These are phyloP conservation scores for Panus rudis DNA, from an alignment of 768 basidiomycete genomes.

Conservation along the genomic window DNA sequence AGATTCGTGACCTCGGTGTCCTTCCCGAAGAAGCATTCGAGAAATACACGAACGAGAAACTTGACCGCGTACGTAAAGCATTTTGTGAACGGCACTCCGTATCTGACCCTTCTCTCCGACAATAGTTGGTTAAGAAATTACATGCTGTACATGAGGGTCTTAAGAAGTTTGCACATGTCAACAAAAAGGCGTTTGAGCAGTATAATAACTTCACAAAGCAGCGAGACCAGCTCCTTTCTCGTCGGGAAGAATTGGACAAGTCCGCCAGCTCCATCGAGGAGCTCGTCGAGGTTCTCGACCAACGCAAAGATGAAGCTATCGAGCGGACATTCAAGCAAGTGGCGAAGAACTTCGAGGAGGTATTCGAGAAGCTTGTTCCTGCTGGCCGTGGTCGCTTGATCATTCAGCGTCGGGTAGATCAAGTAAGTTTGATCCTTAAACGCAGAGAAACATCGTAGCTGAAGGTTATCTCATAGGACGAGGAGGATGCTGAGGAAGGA, in stretches of 20 bases:
- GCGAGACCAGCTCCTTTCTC: slow-evolving; percentile 80
- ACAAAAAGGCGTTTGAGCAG: slow-evolving; percentile 99
- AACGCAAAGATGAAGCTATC: slow-evolving; percentile 97
- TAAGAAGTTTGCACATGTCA: slow-evolving; percentile 96
- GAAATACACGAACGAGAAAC: slow-evolving; percentile 83
- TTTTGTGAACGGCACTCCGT: background rate
- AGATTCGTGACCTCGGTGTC: slow-evolving; percentile 93
- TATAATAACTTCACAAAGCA: slow-evolving; percentile 98
- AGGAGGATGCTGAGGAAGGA: slow-evolving; percentile 63
- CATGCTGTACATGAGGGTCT: slow-evolving; percentile 87
- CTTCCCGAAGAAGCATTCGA: slow-evolving; percentile 96
- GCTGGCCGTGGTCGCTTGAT: slow-evolving; percentile 87
- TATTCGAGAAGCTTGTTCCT: slow-evolving; percentile 94
- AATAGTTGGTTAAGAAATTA: slow-evolving; percentile 86
- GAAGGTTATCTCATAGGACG: slow-evolving; percentile 40
- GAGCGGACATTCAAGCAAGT: slow-evolving; percentile 98
- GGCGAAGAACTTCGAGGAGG: slow-evolving; percentile 93
- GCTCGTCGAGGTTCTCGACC: slow-evolving; percentile 88
- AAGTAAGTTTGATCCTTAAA: slow-evolving; percentile 37
- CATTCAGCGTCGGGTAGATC: slow-evolving; percentile 87
- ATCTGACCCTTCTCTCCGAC: background rate
- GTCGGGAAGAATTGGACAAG: slow-evolving; percentile 86
- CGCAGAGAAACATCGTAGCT: background rate
- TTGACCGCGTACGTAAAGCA: slow-evolving; percentile 64
- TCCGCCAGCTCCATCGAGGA: slow-evolving; percentile 88